Conservation (phyloP, 345 rosid species). For the Excoecaria cochinchinensis region DNA sequence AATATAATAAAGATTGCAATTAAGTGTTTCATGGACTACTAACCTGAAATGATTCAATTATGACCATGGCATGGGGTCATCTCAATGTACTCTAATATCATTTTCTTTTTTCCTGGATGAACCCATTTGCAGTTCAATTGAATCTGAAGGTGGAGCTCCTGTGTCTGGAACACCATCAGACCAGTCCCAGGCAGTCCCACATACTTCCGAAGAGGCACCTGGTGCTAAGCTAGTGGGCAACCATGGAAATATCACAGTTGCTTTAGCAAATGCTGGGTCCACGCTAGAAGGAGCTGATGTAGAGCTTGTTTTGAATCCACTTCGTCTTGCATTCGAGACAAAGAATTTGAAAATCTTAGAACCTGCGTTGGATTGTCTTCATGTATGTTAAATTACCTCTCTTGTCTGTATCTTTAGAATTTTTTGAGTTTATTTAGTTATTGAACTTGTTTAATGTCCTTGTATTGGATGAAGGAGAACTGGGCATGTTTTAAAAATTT, state of each 20-base stretch:
- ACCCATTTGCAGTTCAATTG: conserved; percentile 48
- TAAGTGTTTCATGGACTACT: not conserved
- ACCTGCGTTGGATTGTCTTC: conserved; percentile 98
- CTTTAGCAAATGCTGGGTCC: conserved; percentile 77
- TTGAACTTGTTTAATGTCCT: conserved; percentile 10
- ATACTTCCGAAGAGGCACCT: conserved; percentile 40
- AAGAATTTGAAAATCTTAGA: conserved; percentile 83
- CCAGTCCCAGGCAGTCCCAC: conserved; percentile 30
- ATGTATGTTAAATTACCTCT: conserved; percentile 49
- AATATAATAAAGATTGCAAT: not conserved
- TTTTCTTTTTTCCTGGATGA: not conserved
- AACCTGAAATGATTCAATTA: not conserved
- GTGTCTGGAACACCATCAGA: conserved; percentile 45
- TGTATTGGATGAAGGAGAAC: not conserved
- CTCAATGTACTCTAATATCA: not conserved
- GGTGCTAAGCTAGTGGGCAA: conserved; percentile 38
- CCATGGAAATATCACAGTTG: conserved; percentile 44
- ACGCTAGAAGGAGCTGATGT: conserved; percentile 77
- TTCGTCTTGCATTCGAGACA: conserved; percentile 89
- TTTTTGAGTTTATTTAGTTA: not conserved
- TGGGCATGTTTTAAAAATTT: not conserved
- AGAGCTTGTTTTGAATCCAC: conserved; percentile 90
- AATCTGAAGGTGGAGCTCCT: conserved; percentile 53
- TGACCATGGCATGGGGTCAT: not conserved
- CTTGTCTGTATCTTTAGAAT: conserved; percentile 6